Conservation (phyloP, 306 rosid genomes). For the Cajanus cajan region DNA sequence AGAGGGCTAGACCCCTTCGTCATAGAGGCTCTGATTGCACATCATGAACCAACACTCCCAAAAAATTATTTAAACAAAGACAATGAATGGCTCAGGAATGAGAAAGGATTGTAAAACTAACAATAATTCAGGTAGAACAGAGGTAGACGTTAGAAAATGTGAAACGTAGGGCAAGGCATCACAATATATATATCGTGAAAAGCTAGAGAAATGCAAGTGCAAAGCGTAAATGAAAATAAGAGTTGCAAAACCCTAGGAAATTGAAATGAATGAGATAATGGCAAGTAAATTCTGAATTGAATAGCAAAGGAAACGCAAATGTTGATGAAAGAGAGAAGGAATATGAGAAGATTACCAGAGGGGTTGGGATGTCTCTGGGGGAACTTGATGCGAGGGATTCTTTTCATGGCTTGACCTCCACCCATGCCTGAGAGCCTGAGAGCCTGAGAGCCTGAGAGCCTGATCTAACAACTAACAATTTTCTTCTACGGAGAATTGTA, state of each 20-base stretch:
- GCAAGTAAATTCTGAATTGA: no score
- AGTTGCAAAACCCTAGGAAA: background rate
- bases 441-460: no score
- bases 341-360: no score
- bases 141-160: background rate
- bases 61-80: no score
- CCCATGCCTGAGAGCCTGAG: slow-evolving; percentile 54
- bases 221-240: background rate
- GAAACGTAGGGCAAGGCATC: background rate
- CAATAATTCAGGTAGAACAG: background rate
- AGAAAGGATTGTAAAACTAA: background rate
- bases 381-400: slow-evolving; percentile 82
- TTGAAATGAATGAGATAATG: slow-evolving; percentile 15
- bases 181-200: background rate
- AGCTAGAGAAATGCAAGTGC: background rate
- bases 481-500: background rate
- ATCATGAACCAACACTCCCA: background rate
- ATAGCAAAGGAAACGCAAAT: background rate
- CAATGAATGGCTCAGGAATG: background rate
- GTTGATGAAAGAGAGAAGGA: background rate
- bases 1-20: background rate
- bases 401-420: slow-evolving; percentile 54
- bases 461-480: no score
- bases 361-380: slow-evolving; percentile 55
- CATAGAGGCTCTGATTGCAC: background rate